A percentile compares a stretch with the other conserved stretches of the same genome.
Evolutionary conservation across 768 basidiomycete genomes (phyloP).

Genomic region (Collybia sordida): DNA sequence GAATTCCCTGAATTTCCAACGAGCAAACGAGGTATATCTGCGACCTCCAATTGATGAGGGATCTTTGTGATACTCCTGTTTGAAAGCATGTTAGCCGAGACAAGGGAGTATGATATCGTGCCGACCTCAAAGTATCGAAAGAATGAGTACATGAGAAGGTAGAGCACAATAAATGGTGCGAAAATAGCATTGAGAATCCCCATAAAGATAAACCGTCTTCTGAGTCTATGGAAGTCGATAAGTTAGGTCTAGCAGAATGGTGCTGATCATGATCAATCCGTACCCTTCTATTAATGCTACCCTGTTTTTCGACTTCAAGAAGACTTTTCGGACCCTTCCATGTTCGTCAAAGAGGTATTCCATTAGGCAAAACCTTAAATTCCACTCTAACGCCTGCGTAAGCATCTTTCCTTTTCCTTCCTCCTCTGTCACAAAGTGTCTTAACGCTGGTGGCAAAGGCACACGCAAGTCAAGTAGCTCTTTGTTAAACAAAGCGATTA

Average conservation of each 20-base stretch:
- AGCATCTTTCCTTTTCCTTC: conserved; percentile 75
- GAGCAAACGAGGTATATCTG: conserved; percentile 90
- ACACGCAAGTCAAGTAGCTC: conserved; percentile 87
- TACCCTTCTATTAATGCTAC: conserved; percentile 81
- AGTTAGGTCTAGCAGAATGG: neutral
- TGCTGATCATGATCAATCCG: conserved; percentile 6
- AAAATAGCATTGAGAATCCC: conserved; percentile 94
- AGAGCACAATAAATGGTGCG: conserved; percentile 95
- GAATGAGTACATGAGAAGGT: conserved; percentile 97
- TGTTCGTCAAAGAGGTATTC: conserved; percentile 92
- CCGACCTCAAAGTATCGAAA: conserved; percentile 98
- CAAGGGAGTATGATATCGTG: conserved; percentile 2
- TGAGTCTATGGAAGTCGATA: conserved; percentile 49
- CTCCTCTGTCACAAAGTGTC: conserved; percentile 48
- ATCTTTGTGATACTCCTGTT: conserved; percentile 97
- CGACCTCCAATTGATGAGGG: conserved; percentile 93
- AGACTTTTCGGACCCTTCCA: conserved; percentile 88
- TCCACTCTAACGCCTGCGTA: conserved; percentile 95
- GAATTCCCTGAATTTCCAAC: conserved; percentile 99
- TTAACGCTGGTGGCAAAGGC: conserved; percentile 65
- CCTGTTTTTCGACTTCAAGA: conserved; percentile 84
- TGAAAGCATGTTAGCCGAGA: conserved; percentile 9
- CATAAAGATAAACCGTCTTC: conserved; percentile 92
- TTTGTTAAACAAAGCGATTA: conserved; percentile 97
- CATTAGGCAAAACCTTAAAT: conserved; percentile 92